Evolutionary conservation across 2,329 filamentous ascomycete species (phyloP), one percentile per base, ranked within the genome.

Genomic region (Lecanicillium sp.): DNA sequence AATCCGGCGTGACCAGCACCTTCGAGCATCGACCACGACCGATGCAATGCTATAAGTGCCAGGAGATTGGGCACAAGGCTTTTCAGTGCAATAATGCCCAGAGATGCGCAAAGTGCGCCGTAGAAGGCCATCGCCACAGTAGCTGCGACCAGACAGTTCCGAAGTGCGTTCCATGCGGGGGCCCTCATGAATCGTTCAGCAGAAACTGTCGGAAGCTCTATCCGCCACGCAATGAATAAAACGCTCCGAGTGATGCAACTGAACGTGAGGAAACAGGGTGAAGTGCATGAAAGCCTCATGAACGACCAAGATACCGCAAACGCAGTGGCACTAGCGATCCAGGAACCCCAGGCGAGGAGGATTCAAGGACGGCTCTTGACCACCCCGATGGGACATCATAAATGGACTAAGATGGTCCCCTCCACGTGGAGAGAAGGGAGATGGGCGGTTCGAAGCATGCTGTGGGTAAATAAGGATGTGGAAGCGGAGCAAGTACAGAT

Each of bases 1-100:
- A 41, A 36, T 52, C 48, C 13, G 49, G 44, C 5, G 33, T 34
- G 19, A 46, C 45, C 7, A 35, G 34, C 13, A 12, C 36, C 10
- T 54, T 52, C 29, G 43, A 54, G 39, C 46, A 39, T 15, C 46
- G 48, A 34, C 42, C 37, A 28, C 42, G 45, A 39, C 51, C 48
- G 25, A 40, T 46, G 20, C 44, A 57, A 48, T 59, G 44, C 38
- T 58, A 54, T 33, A 57, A 56, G 29, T 58, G 48, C 38, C 44
- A 57, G 43, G 39, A 53, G 27, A 37, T 27, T 6, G 41, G 46
- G n/a, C 42, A 55, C 30, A 57, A 55, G 38, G 49, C 48, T 11
- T 52, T 47, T 39, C 36, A 55, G 29, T 59, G 45, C 36, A 49
- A 44, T 28, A 56, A 55, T 9, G 31, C 41, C 10, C 43, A 49